A percentile compares a stretch with the other conserved stretches of the same genome.
phyloP scores from a whole-genome alignment of 2,329 filamentous ascomycete genomes.

The Aspergillus felis region DNA sequence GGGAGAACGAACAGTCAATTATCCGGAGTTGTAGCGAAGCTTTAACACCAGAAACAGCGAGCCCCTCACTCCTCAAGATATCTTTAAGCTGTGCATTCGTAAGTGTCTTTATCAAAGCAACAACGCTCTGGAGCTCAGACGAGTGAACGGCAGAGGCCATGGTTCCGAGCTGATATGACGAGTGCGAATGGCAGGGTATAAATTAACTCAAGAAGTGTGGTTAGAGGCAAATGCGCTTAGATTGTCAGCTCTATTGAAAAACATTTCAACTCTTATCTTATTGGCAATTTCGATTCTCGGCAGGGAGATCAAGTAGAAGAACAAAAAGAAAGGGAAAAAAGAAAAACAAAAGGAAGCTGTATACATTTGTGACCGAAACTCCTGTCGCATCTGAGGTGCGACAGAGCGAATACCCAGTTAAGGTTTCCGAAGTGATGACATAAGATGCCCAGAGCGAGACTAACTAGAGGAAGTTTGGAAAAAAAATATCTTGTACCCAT shows the following conservation, averaged over 20 bases:
- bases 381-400: neutral
- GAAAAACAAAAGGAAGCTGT: neutral
- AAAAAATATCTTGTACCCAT: neutral
- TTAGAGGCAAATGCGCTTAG: conserved; percentile 20
- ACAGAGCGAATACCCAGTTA: neutral
- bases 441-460: conserved; percentile 23
- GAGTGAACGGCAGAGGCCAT: conserved; percentile 39
- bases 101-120: conserved; percentile 50
- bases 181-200: neutral
- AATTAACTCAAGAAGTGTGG: conserved; percentile 18
- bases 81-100: conserved; percentile 67
- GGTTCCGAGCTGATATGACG: conserved; percentile 6
- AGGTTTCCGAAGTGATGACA: conserved; percentile 28
- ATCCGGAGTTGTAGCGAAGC: conserved; percentile 75
- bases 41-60: conserved; percentile 81
- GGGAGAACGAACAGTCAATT: conserved; percentile 62
- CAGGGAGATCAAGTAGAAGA: neutral
- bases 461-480: neutral
- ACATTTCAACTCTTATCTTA: conserved; percentile 25
- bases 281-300: neutral
- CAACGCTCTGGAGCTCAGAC: conserved; percentile 40
- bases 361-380: neutral
- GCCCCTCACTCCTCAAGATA: conserved; percentile 70
- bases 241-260: conserved; percentile 18
- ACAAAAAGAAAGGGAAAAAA: neutral